Evolutionary conservation across 176 grass and related monocot species (phyloP), one percentile per base, ranked within the genome.

Genomic region (Oryza glaberrima): DNA sequence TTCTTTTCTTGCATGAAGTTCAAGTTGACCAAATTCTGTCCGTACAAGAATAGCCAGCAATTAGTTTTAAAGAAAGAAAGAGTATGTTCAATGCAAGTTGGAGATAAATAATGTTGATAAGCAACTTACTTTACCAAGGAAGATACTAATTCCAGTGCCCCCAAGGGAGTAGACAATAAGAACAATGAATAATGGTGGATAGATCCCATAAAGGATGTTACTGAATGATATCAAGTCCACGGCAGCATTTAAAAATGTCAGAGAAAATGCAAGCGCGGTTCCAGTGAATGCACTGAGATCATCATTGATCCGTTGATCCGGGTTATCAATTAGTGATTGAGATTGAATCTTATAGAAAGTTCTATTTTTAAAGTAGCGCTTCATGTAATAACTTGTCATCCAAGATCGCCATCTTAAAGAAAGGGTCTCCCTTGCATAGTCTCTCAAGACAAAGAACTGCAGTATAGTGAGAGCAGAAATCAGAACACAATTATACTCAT

Each of bases 1-100:
- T 95, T 98, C 83, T 98, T 98, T 82, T 98, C 96, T 98, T 98
- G 93, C 96, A 98, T 92, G 89, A 98, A 98, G 84, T 95, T 98
- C 86, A 98, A 83, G 82, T 82, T 95, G 56, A 98, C 96, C 81
- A 98, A 94, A 85, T 85, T 92, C 96, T 98, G 84, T 75, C 82
- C 75, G 66, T 61, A 43, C 13, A 69, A 82, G 44, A 13, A 85
- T 51, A 44, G 75, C 48, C 3, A 83, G 70, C 23, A 75, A 79
- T 85, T 87, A 64, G 11, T 80, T 46, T 56, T 51, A 32, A 32
- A 75, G 65, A 77, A 76, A 72, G 1, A 80, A 80, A 91, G 7
- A 46, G 10, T 79, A 22, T 35, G 45, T 26, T 63, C 0, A 3
- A 71, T 75, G 47, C 9, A 70, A 81, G 10, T 43, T 79, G 63